phyloP scores from a whole-genome alignment of 2,329 filamentous ascomycete species.

The Aspergillus quadricinctus region DNA sequence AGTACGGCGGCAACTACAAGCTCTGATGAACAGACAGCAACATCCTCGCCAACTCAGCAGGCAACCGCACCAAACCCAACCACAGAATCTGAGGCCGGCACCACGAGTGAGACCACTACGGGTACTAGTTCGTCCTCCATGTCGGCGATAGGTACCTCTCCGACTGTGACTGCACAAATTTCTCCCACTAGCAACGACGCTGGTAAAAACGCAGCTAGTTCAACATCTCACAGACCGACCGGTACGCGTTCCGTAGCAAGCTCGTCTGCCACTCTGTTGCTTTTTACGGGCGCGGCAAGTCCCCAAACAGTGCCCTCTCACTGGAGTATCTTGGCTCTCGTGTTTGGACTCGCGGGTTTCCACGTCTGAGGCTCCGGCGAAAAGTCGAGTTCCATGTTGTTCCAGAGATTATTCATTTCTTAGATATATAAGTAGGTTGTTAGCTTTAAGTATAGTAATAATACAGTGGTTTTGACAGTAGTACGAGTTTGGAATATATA shows the following conservation, averaged over 20 bases:
- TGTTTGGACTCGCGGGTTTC: background rate
- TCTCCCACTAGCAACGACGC: background rate
- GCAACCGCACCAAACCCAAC: too few species aligned
- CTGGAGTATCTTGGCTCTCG: background rate
- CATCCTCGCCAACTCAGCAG: background rate
- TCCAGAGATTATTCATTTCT: background rate
- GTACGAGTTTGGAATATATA: too few species aligned
- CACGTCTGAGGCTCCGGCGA: background rate
- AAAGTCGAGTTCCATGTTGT: too few species aligned
- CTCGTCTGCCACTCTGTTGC: background rate
- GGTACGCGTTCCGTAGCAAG: background rate
- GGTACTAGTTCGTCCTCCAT: too few species aligned
- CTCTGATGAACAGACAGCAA: too few species aligned
- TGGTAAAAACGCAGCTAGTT: background rate
- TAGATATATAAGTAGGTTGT: background rate
- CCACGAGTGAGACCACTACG: too few species aligned
- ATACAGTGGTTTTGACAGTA: background rate
- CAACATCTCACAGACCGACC: background rate
- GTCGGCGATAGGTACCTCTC: background rate
- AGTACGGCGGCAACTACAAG: too few species aligned
- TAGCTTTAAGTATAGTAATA: background rate
- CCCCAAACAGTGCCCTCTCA: background rate
- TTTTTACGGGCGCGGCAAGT: background rate
- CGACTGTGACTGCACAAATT: background rate
- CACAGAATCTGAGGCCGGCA: too few species aligned